Evolutionary conservation across 192 early-diverging fungal genomes (phyloP).

Genomic region (Diversispora eburnea): DNA sequence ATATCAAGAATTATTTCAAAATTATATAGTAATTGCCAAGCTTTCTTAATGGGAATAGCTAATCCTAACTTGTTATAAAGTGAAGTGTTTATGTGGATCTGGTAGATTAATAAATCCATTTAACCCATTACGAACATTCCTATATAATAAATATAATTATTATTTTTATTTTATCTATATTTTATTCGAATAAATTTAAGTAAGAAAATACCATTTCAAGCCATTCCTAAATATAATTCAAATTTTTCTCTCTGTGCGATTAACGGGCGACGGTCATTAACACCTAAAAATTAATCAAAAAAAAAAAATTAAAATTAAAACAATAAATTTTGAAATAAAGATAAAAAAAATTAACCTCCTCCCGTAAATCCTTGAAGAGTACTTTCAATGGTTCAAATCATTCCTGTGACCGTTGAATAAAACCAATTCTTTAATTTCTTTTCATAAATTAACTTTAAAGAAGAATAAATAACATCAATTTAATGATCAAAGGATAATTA

Average conservation of each 20-base stretch:
- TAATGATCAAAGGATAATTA: too few species aligned
- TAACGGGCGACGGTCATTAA: conserved; percentile 43
- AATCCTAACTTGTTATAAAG: conserved; percentile 64
- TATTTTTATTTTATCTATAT: background rate
- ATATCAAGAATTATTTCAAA: conserved; percentile 73
- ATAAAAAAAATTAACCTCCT: conserved; percentile 50
- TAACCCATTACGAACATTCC: conserved; percentile 75
- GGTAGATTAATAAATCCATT: conserved; percentile 65
- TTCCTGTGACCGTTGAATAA: too few species aligned
- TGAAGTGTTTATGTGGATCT: conserved; percentile 59
- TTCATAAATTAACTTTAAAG: too few species aligned
- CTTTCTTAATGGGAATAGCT: conserved; percentile 65
- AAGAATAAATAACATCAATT: too few species aligned
- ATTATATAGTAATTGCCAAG: conserved; percentile 70
- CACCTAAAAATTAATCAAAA: conserved; percentile 32
- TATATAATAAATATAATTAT: background rate
- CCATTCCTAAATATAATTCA: conserved; percentile 84
- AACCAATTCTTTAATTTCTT: too few species aligned
- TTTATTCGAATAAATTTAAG: background rate
- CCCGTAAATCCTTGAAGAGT: conserved; percentile 88
- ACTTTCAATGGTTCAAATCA: conserved; percentile 87
- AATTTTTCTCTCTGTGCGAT: conserved; percentile 53
- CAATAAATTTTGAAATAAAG: conserved; percentile 1
- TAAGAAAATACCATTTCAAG: conserved; percentile 65
- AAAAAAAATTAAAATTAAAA: background rate